Percentiles rank a stretch among this genome's conserved stretches.
These are phyloP conservation scores for Chaetoceros tenuissimus DNA, from an alignment of 108 stramenopile species.

Conservation along the genomic window DNA sequence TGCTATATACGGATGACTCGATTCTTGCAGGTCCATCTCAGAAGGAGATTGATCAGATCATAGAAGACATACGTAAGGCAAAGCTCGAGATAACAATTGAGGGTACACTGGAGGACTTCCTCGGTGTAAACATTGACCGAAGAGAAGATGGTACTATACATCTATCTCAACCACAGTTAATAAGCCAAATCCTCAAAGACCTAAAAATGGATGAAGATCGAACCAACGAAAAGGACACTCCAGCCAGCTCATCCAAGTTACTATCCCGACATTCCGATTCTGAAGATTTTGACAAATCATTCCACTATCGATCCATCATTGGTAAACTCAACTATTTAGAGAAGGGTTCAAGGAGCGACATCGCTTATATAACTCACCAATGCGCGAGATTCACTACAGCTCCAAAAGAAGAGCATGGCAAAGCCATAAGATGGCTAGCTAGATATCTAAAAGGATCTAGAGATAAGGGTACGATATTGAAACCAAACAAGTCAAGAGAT, in stretches of 20 bases:
- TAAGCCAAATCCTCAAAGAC: conserved; percentile 14
- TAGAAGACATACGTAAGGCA: conserved; percentile 16
- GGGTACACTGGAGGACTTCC: conserved; percentile 37
- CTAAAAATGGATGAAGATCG: conserved; percentile 4
- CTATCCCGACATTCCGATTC: conserved; percentile 3
- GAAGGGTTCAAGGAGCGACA: conserved; percentile 14
- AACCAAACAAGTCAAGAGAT: conserved; percentile 9
- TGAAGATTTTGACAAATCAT: conserved; percentile 8
- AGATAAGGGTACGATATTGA: conserved; percentile 15
- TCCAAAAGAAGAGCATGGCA: conserved; percentile 21
- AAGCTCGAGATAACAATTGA: conserved; percentile 23
- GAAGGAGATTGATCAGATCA: conserved; percentile 12
- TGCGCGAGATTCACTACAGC: conserved; percentile 19
- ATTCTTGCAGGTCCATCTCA: conserved; percentile 26
- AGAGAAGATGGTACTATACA: conserved; percentile 1
- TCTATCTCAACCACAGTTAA: conserved; percentile 22
- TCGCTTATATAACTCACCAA: conserved; percentile 19
- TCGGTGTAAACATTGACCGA: conserved; percentile 7
- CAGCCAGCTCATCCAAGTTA: neutral
- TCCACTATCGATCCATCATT: conserved; percentile 21
- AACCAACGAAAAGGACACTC: conserved; percentile 5
- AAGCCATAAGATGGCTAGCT: conserved; percentile 13
- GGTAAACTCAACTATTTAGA: conserved; percentile 29
- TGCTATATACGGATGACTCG: conserved; percentile 37
- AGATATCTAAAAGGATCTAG: conserved; percentile 15